Evolutionary conservation across 2,329 filamentous ascomycete genomes (phyloP).

Genomic region (Ceratocystis huliohia): DNA sequence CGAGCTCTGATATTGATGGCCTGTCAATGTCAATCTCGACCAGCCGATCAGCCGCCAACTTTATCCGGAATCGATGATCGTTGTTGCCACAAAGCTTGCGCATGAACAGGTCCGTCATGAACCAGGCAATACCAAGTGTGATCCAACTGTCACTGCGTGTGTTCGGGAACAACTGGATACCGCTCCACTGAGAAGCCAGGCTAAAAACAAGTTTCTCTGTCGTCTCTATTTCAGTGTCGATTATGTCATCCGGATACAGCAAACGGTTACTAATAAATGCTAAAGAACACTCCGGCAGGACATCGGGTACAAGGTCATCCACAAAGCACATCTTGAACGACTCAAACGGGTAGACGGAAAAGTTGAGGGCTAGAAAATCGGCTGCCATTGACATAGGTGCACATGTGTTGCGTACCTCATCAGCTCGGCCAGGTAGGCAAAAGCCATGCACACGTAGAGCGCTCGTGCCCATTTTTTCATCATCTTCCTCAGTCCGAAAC

Average conservation of each 20-base stretch:
- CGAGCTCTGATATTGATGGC: conserved; percentile 70
- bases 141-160: conserved; percentile 75
- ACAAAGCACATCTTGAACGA: conserved; percentile 92
- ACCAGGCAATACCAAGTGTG: conserved; percentile 78
- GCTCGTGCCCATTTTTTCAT: conserved; percentile 78
- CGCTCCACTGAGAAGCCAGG: conserved; percentile 84
- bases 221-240: conserved; percentile 72
- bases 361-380: conserved; percentile 82
- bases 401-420: conserved; percentile 78
- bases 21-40: conserved; percentile 70
- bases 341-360: conserved; percentile 80
- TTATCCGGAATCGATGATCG: conserved; percentile 82
- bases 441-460: conserved; percentile 84
- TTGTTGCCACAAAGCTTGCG: conserved; percentile 86
- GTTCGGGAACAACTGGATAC: conserved; percentile 80
- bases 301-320: conserved; percentile 70
- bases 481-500: conserved; percentile 79
- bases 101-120: conserved; percentile 90
- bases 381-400: conserved; percentile 72
- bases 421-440: conserved; percentile 69
- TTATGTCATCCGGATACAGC: conserved; percentile 70
- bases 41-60: conserved; percentile 67
- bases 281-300: conserved; percentile 65
- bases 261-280: conserved; percentile 78
- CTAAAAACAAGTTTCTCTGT: conserved; percentile 72